A percentile compares a stretch with the other conserved stretches of the same genome.
phyloP scores from a whole-genome alignment of 352 stramenopile species.

The Blastocystis sp. region DNA sequence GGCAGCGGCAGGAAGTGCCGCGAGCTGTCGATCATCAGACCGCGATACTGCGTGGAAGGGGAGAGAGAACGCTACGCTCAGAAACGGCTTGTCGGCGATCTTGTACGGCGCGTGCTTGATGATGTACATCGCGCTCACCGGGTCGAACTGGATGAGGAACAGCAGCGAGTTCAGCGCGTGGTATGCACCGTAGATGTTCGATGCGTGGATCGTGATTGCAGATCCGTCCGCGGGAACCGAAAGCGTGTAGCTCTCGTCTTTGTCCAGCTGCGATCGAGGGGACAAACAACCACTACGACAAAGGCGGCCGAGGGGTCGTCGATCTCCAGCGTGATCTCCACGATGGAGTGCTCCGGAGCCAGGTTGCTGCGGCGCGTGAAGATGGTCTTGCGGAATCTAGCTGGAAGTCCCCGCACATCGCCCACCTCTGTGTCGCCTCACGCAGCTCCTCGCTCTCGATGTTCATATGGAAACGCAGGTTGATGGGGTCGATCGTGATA shows the following conservation, averaged over 20 bases:
- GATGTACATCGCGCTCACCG: slow-evolving; percentile 55
- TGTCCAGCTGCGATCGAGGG: slow-evolving; percentile 44
- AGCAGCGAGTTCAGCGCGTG: slow-evolving; percentile 64
- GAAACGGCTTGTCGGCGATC: slow-evolving; percentile 62
- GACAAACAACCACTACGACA: not conserved
- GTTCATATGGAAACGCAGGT: slow-evolving; percentile 29
- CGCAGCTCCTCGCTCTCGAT: not conserved
- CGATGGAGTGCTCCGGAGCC: not conserved
- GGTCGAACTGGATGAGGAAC: slow-evolving; percentile 64
- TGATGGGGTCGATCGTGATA: slow-evolving; percentile 7
- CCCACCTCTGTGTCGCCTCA: not conserved
- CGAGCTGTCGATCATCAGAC: slow-evolving; percentile 58
- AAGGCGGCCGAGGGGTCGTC: not conserved
- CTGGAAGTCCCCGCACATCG: not conserved
- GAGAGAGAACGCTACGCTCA: not conserved
- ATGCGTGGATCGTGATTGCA: slow-evolving; percentile 58
- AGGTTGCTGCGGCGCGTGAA: not conserved
- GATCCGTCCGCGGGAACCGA: slow-evolving; percentile 7
- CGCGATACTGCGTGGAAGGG: not conserved
- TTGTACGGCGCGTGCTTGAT: slow-evolving; percentile 50
- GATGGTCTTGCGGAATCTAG: slow-evolving; percentile 44
- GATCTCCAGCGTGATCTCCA: not conserved
- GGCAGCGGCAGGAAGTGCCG: slow-evolving; percentile 56
- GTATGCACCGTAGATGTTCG: slow-evolving; percentile 63
- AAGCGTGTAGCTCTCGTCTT: slow-evolving; percentile 60